phyloP scores from a whole-genome alignment of 164 flowering plant species.

The Litsea cubeba region DNA sequence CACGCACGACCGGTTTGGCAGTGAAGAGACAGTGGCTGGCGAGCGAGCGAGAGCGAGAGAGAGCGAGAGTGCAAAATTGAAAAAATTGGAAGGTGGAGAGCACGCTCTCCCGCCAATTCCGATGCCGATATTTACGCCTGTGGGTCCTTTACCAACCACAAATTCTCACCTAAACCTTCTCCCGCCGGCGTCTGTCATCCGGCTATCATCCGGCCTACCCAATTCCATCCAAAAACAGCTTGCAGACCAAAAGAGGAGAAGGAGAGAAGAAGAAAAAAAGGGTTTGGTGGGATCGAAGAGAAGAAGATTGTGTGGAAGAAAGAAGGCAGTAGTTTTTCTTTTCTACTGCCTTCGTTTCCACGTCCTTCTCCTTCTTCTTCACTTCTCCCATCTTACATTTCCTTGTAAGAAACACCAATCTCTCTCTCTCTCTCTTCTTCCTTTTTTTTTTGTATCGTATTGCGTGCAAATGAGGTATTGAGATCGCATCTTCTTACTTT shows the following conservation, averaged over 20 bases:
- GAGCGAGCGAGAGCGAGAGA: too few species aligned
- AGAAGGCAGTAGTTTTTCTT: not conserved
- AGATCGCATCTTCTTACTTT: not conserved
- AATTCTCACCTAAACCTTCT: not conserved
- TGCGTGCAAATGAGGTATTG: slow-evolving; percentile 2
- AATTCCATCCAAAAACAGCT: not conserved
- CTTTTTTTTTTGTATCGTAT: not conserved
- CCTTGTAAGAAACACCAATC: not conserved
- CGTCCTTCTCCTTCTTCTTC: not conserved
- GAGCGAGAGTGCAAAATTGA: too few species aligned
- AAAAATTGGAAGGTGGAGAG: too few species aligned
- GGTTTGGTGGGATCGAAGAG: not conserved
- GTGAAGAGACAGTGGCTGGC: too few species aligned
- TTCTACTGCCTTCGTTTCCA: slow-evolving; percentile 1
- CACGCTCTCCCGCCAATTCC: too few species aligned
- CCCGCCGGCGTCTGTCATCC: not conserved
- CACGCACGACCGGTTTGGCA: not conserved
- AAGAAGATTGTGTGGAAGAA: not conserved
- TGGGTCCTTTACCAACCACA: not conserved
- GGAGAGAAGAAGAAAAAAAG: not conserved
- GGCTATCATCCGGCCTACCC: not conserved
- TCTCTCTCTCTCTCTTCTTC: not conserved
- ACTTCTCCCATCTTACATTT: not conserved
- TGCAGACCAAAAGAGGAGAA: too few species aligned
- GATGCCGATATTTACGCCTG: not conserved